Conservation (phyloP, 805 yeast species). For the Tetrapisispora pingtungensis region DNA sequence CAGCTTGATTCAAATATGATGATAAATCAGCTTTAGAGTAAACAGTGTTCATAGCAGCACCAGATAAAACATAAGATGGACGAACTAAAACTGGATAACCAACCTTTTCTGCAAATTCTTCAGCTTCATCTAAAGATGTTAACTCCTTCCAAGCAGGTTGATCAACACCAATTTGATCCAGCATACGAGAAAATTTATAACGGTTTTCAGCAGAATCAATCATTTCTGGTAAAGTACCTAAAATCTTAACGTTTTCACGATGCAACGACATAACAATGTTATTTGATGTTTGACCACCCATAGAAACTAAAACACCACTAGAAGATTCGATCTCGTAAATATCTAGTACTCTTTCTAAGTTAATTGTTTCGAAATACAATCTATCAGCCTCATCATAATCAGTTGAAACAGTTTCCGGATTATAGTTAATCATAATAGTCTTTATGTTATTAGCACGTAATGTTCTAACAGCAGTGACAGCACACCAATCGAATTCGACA, state of each 20-base stretch:
- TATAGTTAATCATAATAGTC: conserved; percentile 95
- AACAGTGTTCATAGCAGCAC: conserved; percentile 98
- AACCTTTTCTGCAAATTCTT: conserved; percentile 80
- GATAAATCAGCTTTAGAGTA: conserved; percentile 83
- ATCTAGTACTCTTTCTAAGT: conserved; percentile 87
- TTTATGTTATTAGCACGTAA: conserved; percentile 75
- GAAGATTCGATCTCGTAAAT: conserved; percentile 88
- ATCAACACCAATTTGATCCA: conserved; percentile 92
- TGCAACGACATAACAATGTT: conserved; percentile 88
- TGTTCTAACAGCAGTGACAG: conserved; percentile 92
- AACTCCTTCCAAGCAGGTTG: conserved; percentile 99
- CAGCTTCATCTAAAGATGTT: conserved; percentile 88
- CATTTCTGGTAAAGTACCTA: conserved; percentile 97
- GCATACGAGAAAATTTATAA: conserved; percentile 94
- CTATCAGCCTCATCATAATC: conserved; percentile 98
- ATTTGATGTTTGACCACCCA: conserved; percentile 99
- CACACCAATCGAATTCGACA: conserved; percentile 99
- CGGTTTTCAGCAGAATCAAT: conserved; percentile 97
- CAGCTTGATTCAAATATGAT: conserved; percentile 84
- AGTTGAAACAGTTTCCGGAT: conserved; percentile 98
- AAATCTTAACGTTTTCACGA: conserved; percentile 87
- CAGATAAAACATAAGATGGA: conserved; percentile 94
- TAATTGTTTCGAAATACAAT: conserved; percentile 89
- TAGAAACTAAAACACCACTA: conserved; percentile 84
- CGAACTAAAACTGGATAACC: conserved; percentile 93